Conservation (phyloP, 225 moss, liverwort and hornwort genomes). For the Polytrichum commune region DNA sequence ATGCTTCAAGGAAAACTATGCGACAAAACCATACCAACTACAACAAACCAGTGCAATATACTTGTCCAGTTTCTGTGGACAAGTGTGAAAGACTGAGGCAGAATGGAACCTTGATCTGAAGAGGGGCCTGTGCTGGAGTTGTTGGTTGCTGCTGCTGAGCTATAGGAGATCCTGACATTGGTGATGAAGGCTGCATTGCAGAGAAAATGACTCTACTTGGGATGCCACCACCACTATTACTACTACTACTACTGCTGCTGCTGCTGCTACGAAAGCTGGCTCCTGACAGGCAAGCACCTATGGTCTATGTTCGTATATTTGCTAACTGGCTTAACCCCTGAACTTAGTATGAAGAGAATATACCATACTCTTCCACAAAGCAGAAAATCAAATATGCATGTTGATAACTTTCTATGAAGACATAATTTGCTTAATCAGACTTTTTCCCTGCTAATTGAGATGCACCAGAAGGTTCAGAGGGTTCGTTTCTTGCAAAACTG, state of each 20-base stretch:
- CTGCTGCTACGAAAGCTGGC: too few relatives aligned
- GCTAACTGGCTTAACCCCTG: too few relatives aligned
- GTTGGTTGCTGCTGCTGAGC: conserved; percentile 36
- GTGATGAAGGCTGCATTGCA: conserved; percentile 5
- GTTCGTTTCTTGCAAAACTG: conserved; percentile 16
- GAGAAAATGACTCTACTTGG: too few relatives aligned
- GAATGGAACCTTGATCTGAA: conserved; percentile 31
- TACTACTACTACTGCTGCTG: too few relatives aligned
- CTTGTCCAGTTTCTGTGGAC: too few relatives aligned
- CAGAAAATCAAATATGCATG: too few relatives aligned
- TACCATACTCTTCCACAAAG: too few relatives aligned
- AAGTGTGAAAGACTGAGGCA: background rate
- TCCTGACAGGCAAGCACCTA: too few relatives aligned
- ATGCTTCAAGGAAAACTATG: background rate
- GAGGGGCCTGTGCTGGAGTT: conserved; percentile 24
- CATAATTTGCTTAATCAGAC: conserved; percentile 19
- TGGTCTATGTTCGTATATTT: too few relatives aligned
- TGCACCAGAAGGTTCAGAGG: conserved; percentile 5
- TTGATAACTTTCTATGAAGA: too few relatives aligned
- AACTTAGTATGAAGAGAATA: too few relatives aligned
- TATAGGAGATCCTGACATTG: conserved; percentile 7
- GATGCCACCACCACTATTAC: too few relatives aligned
- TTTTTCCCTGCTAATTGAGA: conserved; percentile 18
- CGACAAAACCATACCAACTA: background rate
- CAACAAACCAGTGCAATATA: background rate